These are phyloP conservation scores for Dioscorea dumetorum DNA, from an alignment of 106 monocot genomes.

Conservation along the genomic window DNA sequence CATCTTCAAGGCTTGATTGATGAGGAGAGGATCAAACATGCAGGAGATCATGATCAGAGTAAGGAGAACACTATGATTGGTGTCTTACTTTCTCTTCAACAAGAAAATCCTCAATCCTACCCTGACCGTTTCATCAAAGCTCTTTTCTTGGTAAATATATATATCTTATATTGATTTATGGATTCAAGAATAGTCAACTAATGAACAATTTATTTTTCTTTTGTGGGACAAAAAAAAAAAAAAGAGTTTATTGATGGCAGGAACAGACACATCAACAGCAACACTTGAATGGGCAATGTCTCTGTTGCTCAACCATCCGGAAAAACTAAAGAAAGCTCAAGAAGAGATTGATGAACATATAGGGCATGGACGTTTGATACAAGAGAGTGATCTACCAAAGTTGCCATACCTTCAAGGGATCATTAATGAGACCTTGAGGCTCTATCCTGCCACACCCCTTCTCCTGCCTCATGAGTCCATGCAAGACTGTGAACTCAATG, in stretches of 20 bases:
- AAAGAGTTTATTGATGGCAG: too few species aligned
- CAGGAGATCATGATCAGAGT: not conserved
- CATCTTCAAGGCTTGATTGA: not conserved
- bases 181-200: too few species aligned
- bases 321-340: conserved; percentile 6
- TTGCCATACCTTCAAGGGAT: conserved; percentile 20
- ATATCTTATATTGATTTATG: too few species aligned
- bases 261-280: too few species aligned
- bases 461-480: conserved; percentile 22
- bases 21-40: not conserved
- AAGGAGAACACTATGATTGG: not conserved
- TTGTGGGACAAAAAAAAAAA: too few species aligned
- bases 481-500: conserved; percentile 14
- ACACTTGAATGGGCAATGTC: conserved; percentile 19
- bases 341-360: conserved; percentile 8
- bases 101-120: not conserved
- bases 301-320: conserved; percentile 22
- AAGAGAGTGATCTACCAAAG: conserved; percentile 13
- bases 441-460: conserved; percentile 15
- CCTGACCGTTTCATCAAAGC: not conserved
- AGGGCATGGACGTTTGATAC: conserved; percentile 10
- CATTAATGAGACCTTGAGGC: conserved; percentile 18
- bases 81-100: not conserved
- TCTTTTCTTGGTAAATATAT: not conserved
- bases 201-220: too few species aligned